Evolutionary conservation across 2,329 filamentous ascomycete genomes (phyloP).

Genomic region (Trichothecium sympodiale): DNA sequence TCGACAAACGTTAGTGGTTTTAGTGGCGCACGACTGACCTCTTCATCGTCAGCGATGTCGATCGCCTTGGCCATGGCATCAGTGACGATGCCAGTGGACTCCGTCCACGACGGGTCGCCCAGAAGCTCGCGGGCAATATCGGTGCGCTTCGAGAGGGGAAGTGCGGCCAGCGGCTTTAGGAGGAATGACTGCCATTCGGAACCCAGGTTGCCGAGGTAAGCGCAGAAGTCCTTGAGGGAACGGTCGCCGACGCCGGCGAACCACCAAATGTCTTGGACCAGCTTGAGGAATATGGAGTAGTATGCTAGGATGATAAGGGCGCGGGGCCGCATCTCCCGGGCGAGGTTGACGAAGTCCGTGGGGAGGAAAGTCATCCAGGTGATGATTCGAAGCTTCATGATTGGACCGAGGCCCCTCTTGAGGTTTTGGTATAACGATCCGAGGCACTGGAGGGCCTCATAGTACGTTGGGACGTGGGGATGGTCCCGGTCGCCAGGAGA

Average conservation of each 20-base stretch:
- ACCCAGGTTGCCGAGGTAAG: conserved; percentile 26
- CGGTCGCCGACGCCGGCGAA: conserved; percentile 31
- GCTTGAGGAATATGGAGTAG: conserved; percentile 39
- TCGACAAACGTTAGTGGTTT: too few species aligned
- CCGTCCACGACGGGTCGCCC: conserved; percentile 32
- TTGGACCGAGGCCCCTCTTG: conserved; percentile 26
- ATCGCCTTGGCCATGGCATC: too few species aligned
- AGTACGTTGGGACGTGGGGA: conserved; percentile 27
- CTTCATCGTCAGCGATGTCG: too few species aligned
- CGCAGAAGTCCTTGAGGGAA: conserved; percentile 32
- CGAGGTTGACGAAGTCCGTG: conserved; percentile 29
- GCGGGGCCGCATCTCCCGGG: conserved; percentile 27
- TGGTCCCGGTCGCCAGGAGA: conserved; percentile 29
- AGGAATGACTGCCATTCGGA: conserved; percentile 29
- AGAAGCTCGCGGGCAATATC: conserved; percentile 31
- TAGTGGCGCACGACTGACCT: too few species aligned
- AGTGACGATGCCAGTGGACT: too few species aligned
- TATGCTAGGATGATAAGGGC: conserved; percentile 41
- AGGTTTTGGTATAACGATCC: conserved; percentile 39
- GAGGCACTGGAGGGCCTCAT: conserved; percentile 34
- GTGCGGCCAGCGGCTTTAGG: conserved; percentile 27
- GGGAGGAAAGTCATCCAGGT: conserved; percentile 43
- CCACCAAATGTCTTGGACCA: conserved; percentile 37
- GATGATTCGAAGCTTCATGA: conserved; percentile 37
- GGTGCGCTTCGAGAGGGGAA: conserved; percentile 18